phyloP scores from a whole-genome alignment of 2,329 filamentous ascomycete species.

The Alternaria burnsii region DNA sequence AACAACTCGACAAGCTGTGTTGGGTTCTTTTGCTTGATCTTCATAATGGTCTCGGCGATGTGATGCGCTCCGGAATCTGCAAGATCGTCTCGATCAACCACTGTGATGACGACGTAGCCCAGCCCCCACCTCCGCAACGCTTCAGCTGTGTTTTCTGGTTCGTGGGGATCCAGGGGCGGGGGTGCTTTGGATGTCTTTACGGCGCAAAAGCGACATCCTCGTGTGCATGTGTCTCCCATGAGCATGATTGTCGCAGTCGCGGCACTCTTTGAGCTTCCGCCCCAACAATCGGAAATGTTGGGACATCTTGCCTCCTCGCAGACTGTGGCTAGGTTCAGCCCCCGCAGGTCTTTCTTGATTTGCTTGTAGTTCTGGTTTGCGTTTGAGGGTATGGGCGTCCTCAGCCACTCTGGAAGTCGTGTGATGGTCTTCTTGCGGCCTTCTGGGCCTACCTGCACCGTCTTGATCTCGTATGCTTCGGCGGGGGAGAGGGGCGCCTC shows the following conservation, averaged over 20 bases:
- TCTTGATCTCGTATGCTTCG: constrained; percentile 69
- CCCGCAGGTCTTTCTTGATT: constrained; percentile 92
- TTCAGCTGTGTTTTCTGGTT: constrained; percentile 96
- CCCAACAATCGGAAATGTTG: constrained; percentile 98
- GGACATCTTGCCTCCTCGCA: constrained; percentile 98
- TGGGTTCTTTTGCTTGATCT: constrained; percentile 80
- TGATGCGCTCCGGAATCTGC: constrained; percentile 87
- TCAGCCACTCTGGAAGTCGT: constrained; percentile 90
- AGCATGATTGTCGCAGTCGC: constrained; percentile 99
- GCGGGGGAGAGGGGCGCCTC: constrained; percentile 53
- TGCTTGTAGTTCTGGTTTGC: constrained; percentile 88
- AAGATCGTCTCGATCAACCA: constrained; percentile 92
- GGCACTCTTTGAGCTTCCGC: constrained; percentile 83
- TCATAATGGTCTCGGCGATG: constrained; percentile 91
- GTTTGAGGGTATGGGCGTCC: constrained; percentile 88
- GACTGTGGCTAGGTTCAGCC: constrained; percentile 90
- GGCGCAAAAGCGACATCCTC: constrained; percentile 95
- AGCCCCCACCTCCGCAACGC: constrained; percentile 91
- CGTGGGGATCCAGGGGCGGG: constrained; percentile 89
- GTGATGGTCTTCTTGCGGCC: constrained; percentile 72
- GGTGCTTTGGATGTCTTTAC: constrained; percentile 85
- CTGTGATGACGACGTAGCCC: constrained; percentile 94
- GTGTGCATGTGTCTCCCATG: constrained; percentile 98
- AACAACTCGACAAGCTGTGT: constrained; percentile 81
- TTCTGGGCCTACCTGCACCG: constrained; percentile 67